Base-by-base conservation (phyloP, 2,329 filamentous ascomycete genomes). In the Xylaria sp. region DNA sequence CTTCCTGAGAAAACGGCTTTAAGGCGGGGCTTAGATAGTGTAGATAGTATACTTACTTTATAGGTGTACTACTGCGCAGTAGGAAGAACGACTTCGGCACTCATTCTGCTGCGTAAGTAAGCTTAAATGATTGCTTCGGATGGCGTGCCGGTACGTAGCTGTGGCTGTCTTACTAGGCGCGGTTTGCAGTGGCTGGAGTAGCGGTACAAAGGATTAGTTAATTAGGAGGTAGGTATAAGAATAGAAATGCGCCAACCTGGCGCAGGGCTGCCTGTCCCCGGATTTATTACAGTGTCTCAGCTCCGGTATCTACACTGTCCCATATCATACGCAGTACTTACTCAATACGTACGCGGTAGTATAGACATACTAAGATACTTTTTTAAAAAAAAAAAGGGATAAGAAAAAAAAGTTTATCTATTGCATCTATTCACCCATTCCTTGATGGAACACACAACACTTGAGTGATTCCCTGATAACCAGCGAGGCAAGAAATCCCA, bases 201-300 rank as follows among this genome's bases (percentile, higher is more conserved):
- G 56, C 17, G 10, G 50, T 66, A 69, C 63, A 44, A 29, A 33
- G 45, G 45, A 39, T 51, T 11, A 51, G 45, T 33, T 33, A 33
- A 7, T 44, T 22, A 22, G 42, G n/a, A n/a, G 38, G 38, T 20
- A 15, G 20, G 61, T 44, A 63, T 61, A 67, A 65, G 61, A 69
- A 69, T 69, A 69, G 67, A 67, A 69, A 47, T 42, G 33, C 59
- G 42, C 22, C n/a, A n/a, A n/a, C 31, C 42, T 45, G 55, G 66
- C 50, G 60, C 59, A 56, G 66, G 51, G 31, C 49, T 58, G 38
- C 53, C 56, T 49, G 44, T 25, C 67, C 64, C 67, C 54, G 25
- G 54, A 63, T 66, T 66, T n/a, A 4, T 25, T 11, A 63, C 60
- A 63, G 65, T 67, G 42, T 33, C 6, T 2, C 15, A 2, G 2